Conservation (phyloP, 345 rosid genomes). For the Streptanthus diversifolius region DNA sequence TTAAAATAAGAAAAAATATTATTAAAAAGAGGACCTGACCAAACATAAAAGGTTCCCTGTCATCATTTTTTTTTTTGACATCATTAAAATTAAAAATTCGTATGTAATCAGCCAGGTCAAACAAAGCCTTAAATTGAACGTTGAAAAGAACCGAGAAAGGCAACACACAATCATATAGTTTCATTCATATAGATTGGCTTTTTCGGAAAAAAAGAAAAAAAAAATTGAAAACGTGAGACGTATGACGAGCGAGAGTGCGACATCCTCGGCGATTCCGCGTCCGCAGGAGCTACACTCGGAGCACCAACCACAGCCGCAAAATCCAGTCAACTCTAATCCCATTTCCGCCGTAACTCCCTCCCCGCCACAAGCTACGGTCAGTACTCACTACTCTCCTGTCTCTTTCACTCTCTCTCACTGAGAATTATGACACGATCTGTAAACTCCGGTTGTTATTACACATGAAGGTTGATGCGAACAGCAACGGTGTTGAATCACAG, state of each 20-base stretch:
- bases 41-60: too few relatives aligned
- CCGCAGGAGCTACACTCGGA: slow-evolving; percentile 6
- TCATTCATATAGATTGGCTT: neutral
- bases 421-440: neutral
- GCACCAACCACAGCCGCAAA: neutral
- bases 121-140: too few relatives aligned
- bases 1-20: too few relatives aligned
- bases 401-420: neutral
- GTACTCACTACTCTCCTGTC: neutral
- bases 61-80: too few relatives aligned
- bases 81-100: too few relatives aligned
- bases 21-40: too few relatives aligned
- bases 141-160: too few relatives aligned
- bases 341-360: neutral
- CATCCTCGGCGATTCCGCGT: slow-evolving; percentile 21
- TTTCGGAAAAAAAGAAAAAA: neutral
- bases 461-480: neutral
- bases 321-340: neutral
- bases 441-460: neutral
- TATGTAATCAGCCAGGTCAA: too few relatives aligned
- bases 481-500: neutral
- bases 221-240: neutral
- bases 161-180: neutral
- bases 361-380: slow-evolving; percentile 5
- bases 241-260: slow-evolving; percentile 14